Evolutionary conservation across 2,329 filamentous ascomycete species (phyloP).

Genomic region (Colletotrichum sidae): DNA sequence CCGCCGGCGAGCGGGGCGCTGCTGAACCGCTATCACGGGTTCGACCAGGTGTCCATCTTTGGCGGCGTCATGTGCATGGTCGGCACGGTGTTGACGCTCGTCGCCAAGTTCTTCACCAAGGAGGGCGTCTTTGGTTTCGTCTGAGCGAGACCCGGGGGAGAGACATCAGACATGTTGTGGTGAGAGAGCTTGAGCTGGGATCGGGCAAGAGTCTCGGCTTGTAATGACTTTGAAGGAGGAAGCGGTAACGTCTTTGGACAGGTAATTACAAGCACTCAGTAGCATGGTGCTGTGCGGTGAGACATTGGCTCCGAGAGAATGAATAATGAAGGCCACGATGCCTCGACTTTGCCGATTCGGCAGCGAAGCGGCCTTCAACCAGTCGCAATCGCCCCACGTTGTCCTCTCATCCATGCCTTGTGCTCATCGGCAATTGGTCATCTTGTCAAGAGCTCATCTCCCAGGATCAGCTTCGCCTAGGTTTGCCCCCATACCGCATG

Average conservation of each 20-base stretch:
- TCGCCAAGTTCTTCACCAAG: conserved; percentile 41
- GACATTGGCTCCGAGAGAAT: neutral
- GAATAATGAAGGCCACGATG: neutral
- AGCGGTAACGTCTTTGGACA: no score
- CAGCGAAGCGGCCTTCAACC: conserved; percentile 5
- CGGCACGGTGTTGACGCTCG: conserved; percentile 31
- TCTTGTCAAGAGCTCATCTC: no score
- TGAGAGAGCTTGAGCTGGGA: no score
- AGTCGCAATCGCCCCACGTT: conserved; percentile 25
- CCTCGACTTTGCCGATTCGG: conserved; percentile 7
- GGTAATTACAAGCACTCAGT: no score
- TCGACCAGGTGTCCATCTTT: conserved; percentile 45
- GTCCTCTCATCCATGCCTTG: neutral
- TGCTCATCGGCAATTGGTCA: no score
- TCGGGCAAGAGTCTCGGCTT: no score
- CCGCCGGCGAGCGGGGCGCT: conserved; percentile 59
- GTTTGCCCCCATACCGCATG: no score
- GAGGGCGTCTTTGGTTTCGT: conserved; percentile 48
- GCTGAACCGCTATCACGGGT: conserved; percentile 51
- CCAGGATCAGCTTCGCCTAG: no score
- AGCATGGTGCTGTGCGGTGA: neutral
- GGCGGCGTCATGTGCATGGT: conserved; percentile 24
- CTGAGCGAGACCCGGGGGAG: neutral
- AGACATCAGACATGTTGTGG: no score
- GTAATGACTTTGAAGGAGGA: no score